Evolutionary conservation across 164 flowering plant species (phyloP).

Genomic region (Warburgia ugandensis): DNA sequence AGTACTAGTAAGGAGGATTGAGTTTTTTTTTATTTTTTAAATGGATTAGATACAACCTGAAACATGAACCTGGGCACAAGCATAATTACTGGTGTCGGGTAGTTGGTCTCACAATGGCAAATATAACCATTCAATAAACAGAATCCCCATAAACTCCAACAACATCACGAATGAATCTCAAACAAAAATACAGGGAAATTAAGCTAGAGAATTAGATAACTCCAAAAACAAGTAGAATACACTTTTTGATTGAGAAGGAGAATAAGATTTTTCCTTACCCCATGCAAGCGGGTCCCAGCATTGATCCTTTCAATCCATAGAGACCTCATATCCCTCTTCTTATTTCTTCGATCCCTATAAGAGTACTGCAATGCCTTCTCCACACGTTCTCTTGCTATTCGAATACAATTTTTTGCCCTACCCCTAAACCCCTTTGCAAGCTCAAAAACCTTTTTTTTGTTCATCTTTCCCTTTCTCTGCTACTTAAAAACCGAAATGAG

Average conservation of each 20-base stretch:
- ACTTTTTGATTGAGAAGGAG: background rate
- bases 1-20: no score
- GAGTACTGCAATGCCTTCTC: slow-evolving; percentile 92
- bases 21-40: no score
- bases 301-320: slow-evolving; percentile 95
- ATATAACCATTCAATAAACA: no score
- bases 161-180: no score
- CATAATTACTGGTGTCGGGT: no score
- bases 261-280: slow-evolving; percentile 42
- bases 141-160: no score
- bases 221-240: no score
- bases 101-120: no score
- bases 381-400: slow-evolving; percentile 87
- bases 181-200: no score
- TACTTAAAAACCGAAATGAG: background rate
- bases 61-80: no score
- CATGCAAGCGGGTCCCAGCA: slow-evolving; percentile 77
- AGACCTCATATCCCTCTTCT: slow-evolving; percentile 92
- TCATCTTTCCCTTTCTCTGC: slow-evolving; percentile 13
- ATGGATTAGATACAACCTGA: no score
- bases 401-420: slow-evolving; percentile 85
- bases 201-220: no score
- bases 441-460: slow-evolving; percentile 42
- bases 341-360: slow-evolving; percentile 78
- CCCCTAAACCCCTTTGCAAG: slow-evolving; percentile 87